Evolutionary conservation across 805 yeast species (phyloP).

Genomic region (Teunomyces funiuensis): DNA sequence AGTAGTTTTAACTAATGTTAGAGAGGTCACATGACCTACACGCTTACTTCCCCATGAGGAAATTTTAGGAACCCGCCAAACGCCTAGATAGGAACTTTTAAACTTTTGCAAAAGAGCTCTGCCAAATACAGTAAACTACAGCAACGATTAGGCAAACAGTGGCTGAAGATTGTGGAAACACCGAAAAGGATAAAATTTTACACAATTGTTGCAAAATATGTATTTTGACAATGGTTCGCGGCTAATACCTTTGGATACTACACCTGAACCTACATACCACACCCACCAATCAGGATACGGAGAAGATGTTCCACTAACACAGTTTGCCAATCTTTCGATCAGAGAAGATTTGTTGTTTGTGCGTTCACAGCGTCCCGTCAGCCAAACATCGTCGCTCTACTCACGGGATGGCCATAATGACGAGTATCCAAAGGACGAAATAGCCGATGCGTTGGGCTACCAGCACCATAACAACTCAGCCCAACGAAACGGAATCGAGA

Average conservation of each 20-base stretch:
- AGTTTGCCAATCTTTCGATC: slow-evolving; percentile 13
- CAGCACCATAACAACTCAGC: background rate
- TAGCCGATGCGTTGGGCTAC: slow-evolving; percentile 54
- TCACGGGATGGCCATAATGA: background rate
- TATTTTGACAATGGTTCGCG: slow-evolving; percentile 1
- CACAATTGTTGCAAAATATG: background rate
- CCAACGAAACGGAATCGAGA: slow-evolving; percentile 6
- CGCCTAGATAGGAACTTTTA: background rate
- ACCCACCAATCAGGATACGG: background rate
- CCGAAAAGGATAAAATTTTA: background rate
- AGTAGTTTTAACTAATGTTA: background rate
- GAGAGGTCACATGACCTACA: slow-evolving; percentile 1
- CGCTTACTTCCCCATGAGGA: background rate
- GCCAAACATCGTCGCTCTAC: slow-evolving; percentile 1
- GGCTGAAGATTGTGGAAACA: no score
- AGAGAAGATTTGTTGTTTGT: slow-evolving; percentile 19
- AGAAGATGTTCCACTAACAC: background rate
- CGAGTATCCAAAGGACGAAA: slow-evolving; percentile 31
- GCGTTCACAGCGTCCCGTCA: slow-evolving; percentile 16
- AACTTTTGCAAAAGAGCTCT: background rate
- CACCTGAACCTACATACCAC: background rate
- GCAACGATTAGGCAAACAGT: background rate
- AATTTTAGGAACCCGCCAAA: slow-evolving; percentile 1
- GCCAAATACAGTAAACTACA: background rate
- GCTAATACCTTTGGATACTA: background rate